Conservation (phyloP, 495 filamentous ascomycete species). For the Neurospora sp. region DNA sequence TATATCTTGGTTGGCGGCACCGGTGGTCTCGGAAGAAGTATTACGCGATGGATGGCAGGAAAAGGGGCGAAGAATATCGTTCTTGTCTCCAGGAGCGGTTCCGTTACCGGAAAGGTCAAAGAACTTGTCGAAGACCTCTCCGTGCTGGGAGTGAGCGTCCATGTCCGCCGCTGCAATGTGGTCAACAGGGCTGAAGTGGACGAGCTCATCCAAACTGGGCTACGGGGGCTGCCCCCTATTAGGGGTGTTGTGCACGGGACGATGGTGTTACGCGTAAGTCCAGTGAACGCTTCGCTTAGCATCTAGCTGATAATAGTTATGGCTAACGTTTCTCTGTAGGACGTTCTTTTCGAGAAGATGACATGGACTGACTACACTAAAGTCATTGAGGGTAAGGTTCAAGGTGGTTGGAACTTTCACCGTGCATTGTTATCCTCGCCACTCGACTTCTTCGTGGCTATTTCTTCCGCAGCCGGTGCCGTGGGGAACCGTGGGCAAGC, state of each 20-base stretch:
- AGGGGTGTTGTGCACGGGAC: conserved; percentile 40
- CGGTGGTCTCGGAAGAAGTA: conserved; percentile 51
- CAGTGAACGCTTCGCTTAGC: not conserved
- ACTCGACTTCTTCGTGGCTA: conserved; percentile 59
- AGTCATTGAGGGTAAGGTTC: conserved; percentile 45
- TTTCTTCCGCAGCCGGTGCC: conserved; percentile 51
- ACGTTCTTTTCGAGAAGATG: conserved; percentile 48
- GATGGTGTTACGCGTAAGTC: conserved; percentile 46
- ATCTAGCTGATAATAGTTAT: not conserved
- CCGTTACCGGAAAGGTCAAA: conserved; percentile 29
- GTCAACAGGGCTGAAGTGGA: conserved; percentile 27
- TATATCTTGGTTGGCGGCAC: conserved; percentile 57
- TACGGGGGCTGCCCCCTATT: conserved; percentile 31
- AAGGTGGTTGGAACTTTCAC: conserved; percentile 50
- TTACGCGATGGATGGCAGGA: conserved; percentile 49
- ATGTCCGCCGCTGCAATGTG: conserved; percentile 35
- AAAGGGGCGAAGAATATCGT: conserved; percentile 50
- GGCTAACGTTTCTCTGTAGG: conserved; percentile 19
- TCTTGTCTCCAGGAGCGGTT: conserved; percentile 47
- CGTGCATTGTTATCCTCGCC: conserved; percentile 32
- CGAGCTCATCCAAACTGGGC: conserved; percentile 24
- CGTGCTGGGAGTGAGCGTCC: conserved; percentile 25
- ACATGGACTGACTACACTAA: conserved; percentile 37
- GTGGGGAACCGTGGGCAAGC: conserved; percentile 54
- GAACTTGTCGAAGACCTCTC: conserved; percentile 37